These are phyloP conservation scores for Rhizopus arrhizus DNA, from an alignment of 371 early-diverging fungal species.

Conservation along the genomic window DNA sequence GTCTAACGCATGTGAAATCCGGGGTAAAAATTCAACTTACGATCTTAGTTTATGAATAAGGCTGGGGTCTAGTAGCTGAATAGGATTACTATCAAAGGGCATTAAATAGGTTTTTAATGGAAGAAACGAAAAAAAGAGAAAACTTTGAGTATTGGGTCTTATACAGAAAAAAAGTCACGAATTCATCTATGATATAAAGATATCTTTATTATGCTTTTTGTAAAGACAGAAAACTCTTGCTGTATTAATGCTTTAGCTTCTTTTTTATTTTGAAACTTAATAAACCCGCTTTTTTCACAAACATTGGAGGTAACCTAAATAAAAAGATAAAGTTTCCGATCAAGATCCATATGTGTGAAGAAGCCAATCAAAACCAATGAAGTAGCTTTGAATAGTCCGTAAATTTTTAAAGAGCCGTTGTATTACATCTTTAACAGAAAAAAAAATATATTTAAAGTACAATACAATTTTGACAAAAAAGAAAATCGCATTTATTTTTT, in stretches of 20 bases:
- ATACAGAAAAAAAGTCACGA: neutral
- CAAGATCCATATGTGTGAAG: no score
- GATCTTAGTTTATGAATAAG: slow-evolving; percentile 36
- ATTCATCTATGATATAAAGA: neutral
- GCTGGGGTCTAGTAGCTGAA: slow-evolving; percentile 18
- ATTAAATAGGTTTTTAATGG: neutral
- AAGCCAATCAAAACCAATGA: no score
- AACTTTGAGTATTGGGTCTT: neutral
- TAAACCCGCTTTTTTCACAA: no score
- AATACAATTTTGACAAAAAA: neutral
- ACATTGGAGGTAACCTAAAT: no score
- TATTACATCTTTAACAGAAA: no score
- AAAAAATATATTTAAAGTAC: no score
- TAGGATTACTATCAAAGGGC: neutral
- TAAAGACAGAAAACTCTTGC: no score
- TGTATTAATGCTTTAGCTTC: no score
- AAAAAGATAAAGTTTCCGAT: no score
- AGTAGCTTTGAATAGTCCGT: no score
- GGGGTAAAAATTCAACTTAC: slow-evolving; percentile 25
- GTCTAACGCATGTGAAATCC: neutral
- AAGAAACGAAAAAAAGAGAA: neutral
- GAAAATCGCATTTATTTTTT: neutral
- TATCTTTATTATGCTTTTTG: neutral
- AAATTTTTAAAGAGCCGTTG: no score
- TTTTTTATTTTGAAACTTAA: no score